Evolutionary conservation across 139 green algal species (phyloP).

Genomic region (Medakamo hakoo): DNA sequence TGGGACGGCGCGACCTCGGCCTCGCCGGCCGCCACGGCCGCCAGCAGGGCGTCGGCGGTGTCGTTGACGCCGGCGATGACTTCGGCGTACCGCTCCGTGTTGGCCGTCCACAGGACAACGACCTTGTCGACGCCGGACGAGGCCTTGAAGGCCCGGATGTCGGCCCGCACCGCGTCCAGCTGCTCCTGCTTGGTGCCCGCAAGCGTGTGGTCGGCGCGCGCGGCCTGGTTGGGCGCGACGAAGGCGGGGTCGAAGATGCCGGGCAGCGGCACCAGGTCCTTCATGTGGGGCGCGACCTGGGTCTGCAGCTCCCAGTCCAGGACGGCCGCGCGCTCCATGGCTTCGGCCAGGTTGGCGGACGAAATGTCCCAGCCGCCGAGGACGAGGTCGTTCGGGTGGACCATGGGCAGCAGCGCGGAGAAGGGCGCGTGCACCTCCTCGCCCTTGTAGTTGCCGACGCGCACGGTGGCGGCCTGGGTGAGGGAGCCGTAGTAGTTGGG

Average conservation of each 20-base stretch:
- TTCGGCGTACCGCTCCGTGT: constrained; percentile 94
- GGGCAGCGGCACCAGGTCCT: constrained; percentile 77
- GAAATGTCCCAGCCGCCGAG: constrained; percentile 97
- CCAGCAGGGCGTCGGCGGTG: constrained; percentile 81
- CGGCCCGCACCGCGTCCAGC: constrained; percentile 60
- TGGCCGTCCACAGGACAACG: constrained; percentile 98
- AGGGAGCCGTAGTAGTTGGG: constrained; percentile 97
- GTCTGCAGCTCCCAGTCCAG: constrained; percentile 94
- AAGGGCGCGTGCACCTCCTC: constrained; percentile 91
- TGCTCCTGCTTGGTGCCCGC: constrained; percentile 75
- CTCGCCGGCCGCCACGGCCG: constrained; percentile 65
- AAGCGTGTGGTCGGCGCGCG: constrained; percentile 85
- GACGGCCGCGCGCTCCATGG: constrained; percentile 82
- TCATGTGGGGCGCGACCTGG: constrained; percentile 89
- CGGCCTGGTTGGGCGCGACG: constrained; percentile 89
- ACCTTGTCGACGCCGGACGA: constrained; percentile 45
- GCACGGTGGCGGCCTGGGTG: constrained; percentile 83
- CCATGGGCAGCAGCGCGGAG: constrained; percentile 78
- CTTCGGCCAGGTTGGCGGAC: constrained; percentile 77
- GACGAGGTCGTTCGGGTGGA: constrained; percentile 90
- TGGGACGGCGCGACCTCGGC: constrained; percentile 87
- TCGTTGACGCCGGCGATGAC: constrained; percentile 85
- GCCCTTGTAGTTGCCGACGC: constrained; percentile 83
- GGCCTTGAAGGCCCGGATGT: constrained; percentile 84
- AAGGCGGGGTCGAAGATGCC: constrained; percentile 94